Base-by-base conservation (phyloP, 2,329 filamentous ascomycete species). In the Emydomyces testavorans region DNA sequence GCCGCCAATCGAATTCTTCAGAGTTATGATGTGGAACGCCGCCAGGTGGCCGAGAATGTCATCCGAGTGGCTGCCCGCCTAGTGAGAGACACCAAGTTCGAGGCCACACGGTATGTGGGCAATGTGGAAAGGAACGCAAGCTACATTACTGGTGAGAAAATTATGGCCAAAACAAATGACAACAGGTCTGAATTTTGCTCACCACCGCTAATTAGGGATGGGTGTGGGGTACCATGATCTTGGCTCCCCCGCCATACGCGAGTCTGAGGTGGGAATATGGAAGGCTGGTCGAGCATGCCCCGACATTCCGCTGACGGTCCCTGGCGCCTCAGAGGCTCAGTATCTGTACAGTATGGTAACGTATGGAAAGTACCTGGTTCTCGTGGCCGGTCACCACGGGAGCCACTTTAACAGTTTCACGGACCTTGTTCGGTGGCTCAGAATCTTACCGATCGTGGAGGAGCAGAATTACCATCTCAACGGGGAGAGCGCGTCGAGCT, bases 11-110 rank as follows among this genome's bases (percentile, higher is more conserved):
- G 67, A 7, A 60, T 77, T 1, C 62, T 78, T 0, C 62, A 72
- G 41, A 71, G 65, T 10, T 77, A 76, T 54, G 63, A 71, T 44
- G 53, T 56, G 2, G 74, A 77, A 55, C 67, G 74, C 20, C 41
- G 39, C 11, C 13, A 41, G 16, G 39, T 41, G 7, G 39, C 39
- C 2, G 39, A 41, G 39, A 16, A 18, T 29, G 39, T 41, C 21
- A 41, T 41, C 13, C 39, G 39, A 15, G 39, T 41, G 3, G 39
- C 39, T 13, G 39, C 39, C 5, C 39, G 39, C 8, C 18, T 41
- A 3, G 39, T 41, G 39, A 28, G 39, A 41, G 39, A 41, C 18
- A 21, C 18, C 26, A 41, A 28, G 26, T 41, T 8, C 18, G 39
- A 41, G 26, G 39, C 39, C 39, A 41, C 23, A 10, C 39, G 29